Evolutionary conservation across 305 asterid species (phyloP).

Genomic region (Vinca major): DNA sequence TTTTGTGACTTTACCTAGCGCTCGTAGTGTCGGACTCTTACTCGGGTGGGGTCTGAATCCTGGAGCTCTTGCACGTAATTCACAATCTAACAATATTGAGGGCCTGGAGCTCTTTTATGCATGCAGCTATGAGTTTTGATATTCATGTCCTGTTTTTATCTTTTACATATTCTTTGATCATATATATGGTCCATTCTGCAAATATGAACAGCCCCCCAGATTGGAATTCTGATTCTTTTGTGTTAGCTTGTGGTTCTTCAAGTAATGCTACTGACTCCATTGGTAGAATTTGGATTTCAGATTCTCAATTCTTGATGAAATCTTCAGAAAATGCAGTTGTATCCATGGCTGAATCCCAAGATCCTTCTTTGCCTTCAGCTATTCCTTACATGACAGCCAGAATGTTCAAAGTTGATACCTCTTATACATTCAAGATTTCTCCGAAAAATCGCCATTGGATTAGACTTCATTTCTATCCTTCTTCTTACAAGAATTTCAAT

Average conservation of each 20-base stretch:
- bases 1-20: too few relatives aligned
- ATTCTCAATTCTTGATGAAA: slow-evolving; percentile 23
- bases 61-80: too few relatives aligned
- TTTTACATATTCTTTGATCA: slow-evolving; percentile 3
- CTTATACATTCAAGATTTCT: slow-evolving; percentile 34
- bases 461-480: slow-evolving; percentile 65
- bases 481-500: slow-evolving; percentile 28
- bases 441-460: slow-evolving; percentile 43
- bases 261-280: slow-evolving; percentile 22
- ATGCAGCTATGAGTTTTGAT: background rate
- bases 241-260: slow-evolving; percentile 6
- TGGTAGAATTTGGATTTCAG: slow-evolving; percentile 49
- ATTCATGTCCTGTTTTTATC: slow-evolving; percentile 2
- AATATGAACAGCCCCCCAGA: background rate
- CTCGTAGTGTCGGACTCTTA: too few relatives aligned
- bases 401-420: slow-evolving; percentile 34
- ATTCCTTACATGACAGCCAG: slow-evolving; percentile 66
- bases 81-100: too few relatives aligned
- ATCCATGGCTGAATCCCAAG: slow-evolving; percentile 39
- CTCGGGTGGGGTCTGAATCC: too few relatives aligned
- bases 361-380: slow-evolving; percentile 59
- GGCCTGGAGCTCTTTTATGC: too few relatives aligned
- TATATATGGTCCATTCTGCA: background rate
- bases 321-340: slow-evolving; percentile 23
- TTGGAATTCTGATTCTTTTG: background rate